phyloP scores from a whole-genome alignment of 768 basidiomycete genomes.

The Daedaleopsis sinensis region DNA sequence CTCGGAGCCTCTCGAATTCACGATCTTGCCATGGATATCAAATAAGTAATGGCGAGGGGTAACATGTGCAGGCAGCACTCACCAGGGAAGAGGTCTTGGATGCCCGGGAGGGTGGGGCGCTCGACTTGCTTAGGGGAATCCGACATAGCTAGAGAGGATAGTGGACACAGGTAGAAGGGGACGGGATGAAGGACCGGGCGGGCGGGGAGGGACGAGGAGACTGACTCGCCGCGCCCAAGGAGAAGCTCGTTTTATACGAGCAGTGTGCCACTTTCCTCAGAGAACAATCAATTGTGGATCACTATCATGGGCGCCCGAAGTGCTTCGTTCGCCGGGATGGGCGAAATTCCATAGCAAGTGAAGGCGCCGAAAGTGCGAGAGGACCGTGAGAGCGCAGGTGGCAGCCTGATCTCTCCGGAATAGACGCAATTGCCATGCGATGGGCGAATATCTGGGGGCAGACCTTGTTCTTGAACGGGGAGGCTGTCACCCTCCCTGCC shows the following conservation, averaged over 20 bases:
- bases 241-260: slow-evolving; percentile 14
- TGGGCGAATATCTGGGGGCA: not conserved
- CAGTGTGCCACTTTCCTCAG: slow-evolving; percentile 10
- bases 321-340: not conserved
- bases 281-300: slow-evolving; percentile 15
- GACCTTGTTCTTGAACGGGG: not conserved
- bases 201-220: not conserved
- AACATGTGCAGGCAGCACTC: not conserved
- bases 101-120: slow-evolving; percentile 11
- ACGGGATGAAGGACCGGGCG: not conserved
- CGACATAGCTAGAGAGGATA: not conserved
- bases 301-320: slow-evolving; percentile 8
- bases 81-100: slow-evolving; percentile 15
- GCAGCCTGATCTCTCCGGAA: not conserved
- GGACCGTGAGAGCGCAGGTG: not conserved
- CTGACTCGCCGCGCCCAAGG: slow-evolving; percentile 1
- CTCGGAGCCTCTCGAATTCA: not conserved
- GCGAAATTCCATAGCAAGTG: not conserved
- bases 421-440: not conserved
- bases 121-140: not conserved
- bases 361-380: not conserved
- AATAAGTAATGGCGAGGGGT: not conserved
- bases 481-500: not conserved
- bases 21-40: not conserved
- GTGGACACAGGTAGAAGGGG: not conserved